Conservation (phyloP, 352 stramenopile species). For the Phytophthora lateralis region DNA sequence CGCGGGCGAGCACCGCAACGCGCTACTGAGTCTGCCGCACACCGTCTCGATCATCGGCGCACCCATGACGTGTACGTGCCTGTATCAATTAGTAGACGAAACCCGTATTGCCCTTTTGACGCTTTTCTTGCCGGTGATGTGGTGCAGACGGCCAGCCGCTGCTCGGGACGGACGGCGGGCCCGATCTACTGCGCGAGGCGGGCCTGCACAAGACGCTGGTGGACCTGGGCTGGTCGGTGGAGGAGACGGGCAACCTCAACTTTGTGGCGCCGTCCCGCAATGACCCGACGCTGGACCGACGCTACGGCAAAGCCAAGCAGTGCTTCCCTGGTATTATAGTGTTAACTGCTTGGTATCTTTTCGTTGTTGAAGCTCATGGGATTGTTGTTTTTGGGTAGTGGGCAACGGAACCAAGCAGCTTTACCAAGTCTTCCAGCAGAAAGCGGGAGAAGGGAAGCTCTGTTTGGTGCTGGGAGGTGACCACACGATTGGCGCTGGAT, state of each 20-base stretch:
- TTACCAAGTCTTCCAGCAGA: constrained; percentile 86
- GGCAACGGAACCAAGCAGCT: constrained; percentile 85
- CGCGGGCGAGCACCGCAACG: constrained; percentile 56
- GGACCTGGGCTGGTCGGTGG: constrained; percentile 83
- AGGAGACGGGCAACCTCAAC: constrained; percentile 84
- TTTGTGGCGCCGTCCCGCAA: constrained; percentile 55
- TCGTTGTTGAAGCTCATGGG: not conserved
- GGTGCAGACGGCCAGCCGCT: constrained; percentile 77
- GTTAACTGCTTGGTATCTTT: not conserved
- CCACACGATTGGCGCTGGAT: constrained; percentile 95
- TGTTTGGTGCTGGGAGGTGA: constrained; percentile 96
- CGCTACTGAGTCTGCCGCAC: constrained; percentile 57
- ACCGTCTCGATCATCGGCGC: constrained; percentile 84
- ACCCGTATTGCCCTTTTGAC: constrained; percentile 1
- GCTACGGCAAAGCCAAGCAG: constrained; percentile 78
- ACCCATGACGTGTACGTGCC: constrained; percentile 82
- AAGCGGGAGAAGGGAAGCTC: constrained; percentile 91
- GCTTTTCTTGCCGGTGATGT: not conserved
- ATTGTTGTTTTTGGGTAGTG: constrained; percentile 49
- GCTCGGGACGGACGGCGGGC: constrained; percentile 77
- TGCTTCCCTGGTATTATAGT: constrained; percentile 57
- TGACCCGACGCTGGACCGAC: constrained; percentile 71
- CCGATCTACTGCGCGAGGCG: constrained; percentile 76
- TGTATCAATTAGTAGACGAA: not conserved
- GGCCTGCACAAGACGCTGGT: constrained; percentile 81